Percentiles rank a stretch among this genome's conserved stretches.
Evolutionary conservation across 192 early-diverging fungal species (phyloP).

Genomic region (Backusella mclennaniae): DNA sequence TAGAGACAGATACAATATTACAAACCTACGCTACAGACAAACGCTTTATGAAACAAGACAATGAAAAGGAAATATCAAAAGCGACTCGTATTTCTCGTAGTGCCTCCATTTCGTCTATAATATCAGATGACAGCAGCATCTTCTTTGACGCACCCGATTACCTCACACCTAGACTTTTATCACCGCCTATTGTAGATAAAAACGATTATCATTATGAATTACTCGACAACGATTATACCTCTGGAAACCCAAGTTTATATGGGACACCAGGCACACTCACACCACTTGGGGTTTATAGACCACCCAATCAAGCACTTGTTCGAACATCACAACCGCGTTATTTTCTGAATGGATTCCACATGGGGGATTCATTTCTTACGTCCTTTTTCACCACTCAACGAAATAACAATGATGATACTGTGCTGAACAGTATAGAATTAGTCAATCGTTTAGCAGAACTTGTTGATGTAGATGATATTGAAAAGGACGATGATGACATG

Average conservation of each 20-base stretch:
- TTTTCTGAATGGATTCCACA: constrained; percentile 23
- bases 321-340: constrained; percentile 7
- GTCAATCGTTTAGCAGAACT: background rate
- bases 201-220: background rate
- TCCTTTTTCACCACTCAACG: constrained; percentile 5
- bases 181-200: background rate
- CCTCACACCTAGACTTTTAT: background rate
- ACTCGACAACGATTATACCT: background rate
- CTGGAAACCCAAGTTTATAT: background rate
- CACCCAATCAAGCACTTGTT: background rate
- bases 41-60: background rate
- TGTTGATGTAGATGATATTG: background rate
- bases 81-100: background rate
- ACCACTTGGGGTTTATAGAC: background rate
- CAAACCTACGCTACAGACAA: constrained; percentile 19
- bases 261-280: constrained; percentile 5
- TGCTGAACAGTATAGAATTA: background rate
- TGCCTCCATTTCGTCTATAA: constrained; percentile 1
- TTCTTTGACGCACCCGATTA: constrained; percentile 17
- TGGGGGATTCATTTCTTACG: constrained; percentile 25
- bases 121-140: background rate
- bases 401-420: background rate
- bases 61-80: background rate
- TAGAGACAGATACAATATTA: constrained; percentile 18
- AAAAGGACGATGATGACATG: background rate